Percentiles rank a stretch among this genome's conserved stretches.
Conservation (phyloP, 2,329 filamentous ascomycete species). For the Penicillium italicum region DNA sequence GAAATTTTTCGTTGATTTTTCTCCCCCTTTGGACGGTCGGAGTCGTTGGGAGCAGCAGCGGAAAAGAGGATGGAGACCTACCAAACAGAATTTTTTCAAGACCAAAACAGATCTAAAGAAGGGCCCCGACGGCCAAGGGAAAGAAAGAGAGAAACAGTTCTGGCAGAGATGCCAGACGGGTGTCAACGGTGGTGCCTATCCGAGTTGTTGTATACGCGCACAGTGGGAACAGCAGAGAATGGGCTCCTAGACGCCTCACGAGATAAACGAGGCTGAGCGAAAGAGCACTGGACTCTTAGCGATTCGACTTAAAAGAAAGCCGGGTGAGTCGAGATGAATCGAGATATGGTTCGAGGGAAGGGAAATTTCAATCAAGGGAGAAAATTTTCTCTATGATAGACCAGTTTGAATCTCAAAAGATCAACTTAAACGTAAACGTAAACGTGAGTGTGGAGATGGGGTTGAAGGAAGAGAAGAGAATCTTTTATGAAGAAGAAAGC, state of each 20-base stretch:
- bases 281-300: slow-evolving; percentile 6
- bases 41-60: background rate
- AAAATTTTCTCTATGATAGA: slow-evolving; percentile 12
- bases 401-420: slow-evolving; percentile 10
- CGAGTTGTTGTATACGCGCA: slow-evolving; percentile 11
- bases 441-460: slow-evolving; percentile 7
- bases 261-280: slow-evolving; percentile 8
- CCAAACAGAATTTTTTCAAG: slow-evolving; percentile 26
- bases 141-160: slow-evolving; percentile 15
- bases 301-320: slow-evolving; percentile 10
- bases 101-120: slow-evolving; percentile 26
- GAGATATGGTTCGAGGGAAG: slow-evolving; percentile 8
- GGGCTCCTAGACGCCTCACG: slow-evolving; percentile 18
- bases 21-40: slow-evolving; percentile 1
- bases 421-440: slow-evolving; percentile 1
- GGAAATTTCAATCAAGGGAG: slow-evolving; percentile 22
- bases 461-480: slow-evolving; percentile 19
- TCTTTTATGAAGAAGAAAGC: slow-evolving; percentile 23
- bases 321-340: background rate
- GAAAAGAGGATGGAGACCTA: slow-evolving; percentile 18
- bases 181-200: slow-evolving; percentile 19
- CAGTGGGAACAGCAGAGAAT: slow-evolving; percentile 17
- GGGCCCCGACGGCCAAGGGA: slow-evolving; percentile 30
- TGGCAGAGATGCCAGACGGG: slow-evolving; percentile 27
- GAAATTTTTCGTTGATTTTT: slow-evolving; percentile 4